Conservation (phyloP, 2,329 filamentous ascomycete genomes). For the Arachnopeziza araneosa region DNA sequence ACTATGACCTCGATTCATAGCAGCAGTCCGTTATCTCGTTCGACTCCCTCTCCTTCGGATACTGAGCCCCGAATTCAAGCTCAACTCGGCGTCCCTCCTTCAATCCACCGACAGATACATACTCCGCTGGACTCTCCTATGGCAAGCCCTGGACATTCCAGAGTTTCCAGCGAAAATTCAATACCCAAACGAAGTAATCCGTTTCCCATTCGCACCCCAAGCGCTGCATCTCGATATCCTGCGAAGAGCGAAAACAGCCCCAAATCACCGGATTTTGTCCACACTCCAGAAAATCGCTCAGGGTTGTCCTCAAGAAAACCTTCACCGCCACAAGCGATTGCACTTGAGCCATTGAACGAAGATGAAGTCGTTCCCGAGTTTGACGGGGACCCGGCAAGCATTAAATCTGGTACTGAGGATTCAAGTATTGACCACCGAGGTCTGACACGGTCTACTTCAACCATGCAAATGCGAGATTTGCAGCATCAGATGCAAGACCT, state of each 20-base stretch:
- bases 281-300: constrained; percentile 8
- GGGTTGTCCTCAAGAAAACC: constrained; percentile 10
- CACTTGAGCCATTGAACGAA: constrained; percentile 50
- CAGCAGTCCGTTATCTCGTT: constrained; percentile 33
- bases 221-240: constrained; percentile 51
- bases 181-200: constrained; percentile 41
- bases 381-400: constrained; percentile 17
- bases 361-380: constrained; percentile 35
- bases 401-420: constrained; percentile 20
- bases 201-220: constrained; percentile 54
- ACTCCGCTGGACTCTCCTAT: constrained; percentile 21
- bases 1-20: constrained; percentile 41
- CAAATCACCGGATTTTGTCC: constrained; percentile 9
- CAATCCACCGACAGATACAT: constrained; percentile 23
- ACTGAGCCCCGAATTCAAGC: constrained; percentile 15
- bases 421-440: constrained; percentile 16
- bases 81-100: constrained; percentile 17
- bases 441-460: constrained; percentile 28
- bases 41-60: constrained; percentile 27
- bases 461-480: constrained; percentile 49
- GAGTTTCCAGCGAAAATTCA: constrained; percentile 57
- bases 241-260: constrained; percentile 26
- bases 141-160: constrained; percentile 45
- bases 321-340: constrained; percentile 24
- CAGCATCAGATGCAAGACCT: constrained; percentile 63